These are phyloP conservation scores for Solanum habrochaites DNA, from an alignment of 257 asterid species.

Conservation along the genomic window DNA sequence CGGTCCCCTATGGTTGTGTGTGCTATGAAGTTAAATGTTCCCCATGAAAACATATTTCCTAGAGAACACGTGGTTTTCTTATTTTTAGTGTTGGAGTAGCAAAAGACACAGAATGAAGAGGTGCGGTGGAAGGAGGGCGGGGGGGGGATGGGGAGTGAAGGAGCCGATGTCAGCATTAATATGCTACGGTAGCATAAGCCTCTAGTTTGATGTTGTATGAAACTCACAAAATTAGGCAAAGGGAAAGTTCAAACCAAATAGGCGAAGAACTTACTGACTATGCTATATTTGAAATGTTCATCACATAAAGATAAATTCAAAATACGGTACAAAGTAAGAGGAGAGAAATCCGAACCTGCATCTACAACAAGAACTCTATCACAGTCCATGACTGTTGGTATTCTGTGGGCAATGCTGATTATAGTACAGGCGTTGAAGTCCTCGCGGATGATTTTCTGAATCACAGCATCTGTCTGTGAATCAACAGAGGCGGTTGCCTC, in stretches of 20 bases:
- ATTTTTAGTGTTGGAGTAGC: not conserved
- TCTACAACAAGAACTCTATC: slow-evolving; percentile 78
- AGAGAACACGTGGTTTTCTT: not conserved
- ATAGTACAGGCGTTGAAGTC: slow-evolving; percentile 79
- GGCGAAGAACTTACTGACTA: not conserved
- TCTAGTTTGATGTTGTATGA: not conserved
- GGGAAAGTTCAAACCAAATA: not conserved
- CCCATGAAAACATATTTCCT: not conserved
- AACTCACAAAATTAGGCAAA: not conserved
- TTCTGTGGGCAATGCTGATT: slow-evolving; percentile 94
- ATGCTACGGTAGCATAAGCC: not conserved
- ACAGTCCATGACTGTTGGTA: slow-evolving; percentile 97
- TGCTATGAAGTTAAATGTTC: not conserved
- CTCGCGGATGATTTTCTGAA: slow-evolving; percentile 87
- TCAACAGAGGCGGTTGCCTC: slow-evolving; percentile 99
- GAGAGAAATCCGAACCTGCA: slow-evolving; percentile 42
- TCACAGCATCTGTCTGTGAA: slow-evolving; percentile 82
- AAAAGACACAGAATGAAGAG: not conserved
- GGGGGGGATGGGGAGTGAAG: not conserved
- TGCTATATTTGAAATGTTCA: not conserved
- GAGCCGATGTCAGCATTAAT: not conserved
- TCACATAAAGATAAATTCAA: not conserved
- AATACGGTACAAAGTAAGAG: not conserved
- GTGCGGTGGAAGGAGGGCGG: not conserved
- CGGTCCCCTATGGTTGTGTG: not conserved